Conservation (phyloP, 2,329 filamentous ascomycete genomes). For the Fusarium staphyleae region DNA sequence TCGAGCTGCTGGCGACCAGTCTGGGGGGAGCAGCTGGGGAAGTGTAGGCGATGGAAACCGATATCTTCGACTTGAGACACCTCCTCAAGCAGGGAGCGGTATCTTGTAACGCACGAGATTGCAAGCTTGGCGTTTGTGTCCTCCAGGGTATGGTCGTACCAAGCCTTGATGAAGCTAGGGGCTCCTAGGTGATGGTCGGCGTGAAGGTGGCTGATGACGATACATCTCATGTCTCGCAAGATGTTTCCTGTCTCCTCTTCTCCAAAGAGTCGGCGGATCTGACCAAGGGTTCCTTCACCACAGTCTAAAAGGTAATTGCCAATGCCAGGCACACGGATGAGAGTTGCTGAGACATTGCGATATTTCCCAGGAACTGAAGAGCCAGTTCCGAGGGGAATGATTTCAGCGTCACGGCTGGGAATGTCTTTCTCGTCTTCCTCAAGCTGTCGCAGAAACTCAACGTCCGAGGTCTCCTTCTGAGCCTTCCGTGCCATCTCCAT, state of each 20-base stretch:
- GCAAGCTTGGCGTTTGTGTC: conserved; percentile 58
- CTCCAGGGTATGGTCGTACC: conserved; percentile 66
- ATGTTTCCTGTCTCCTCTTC: conserved; percentile 71
- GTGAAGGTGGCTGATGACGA: conserved; percentile 96
- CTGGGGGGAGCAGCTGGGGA: conserved; percentile 41
- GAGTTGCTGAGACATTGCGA: conserved; percentile 89
- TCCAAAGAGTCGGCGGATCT: conserved; percentile 77
- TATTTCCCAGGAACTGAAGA: conserved; percentile 91
- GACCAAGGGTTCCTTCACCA: conserved; percentile 90
- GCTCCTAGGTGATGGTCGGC: conserved; percentile 95
- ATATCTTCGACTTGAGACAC: conserved; percentile 80
- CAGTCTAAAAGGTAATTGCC: conserved; percentile 93
- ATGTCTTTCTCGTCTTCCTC: conserved; percentile 67
- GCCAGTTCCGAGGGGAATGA: conserved; percentile 89
- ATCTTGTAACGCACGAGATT: conserved; percentile 73
- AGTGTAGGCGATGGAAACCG: conserved; percentile 64
- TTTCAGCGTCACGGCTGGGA: conserved; percentile 77
- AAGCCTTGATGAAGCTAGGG: conserved; percentile 80
- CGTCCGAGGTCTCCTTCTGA: conserved; percentile 49
- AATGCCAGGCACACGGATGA: conserved; percentile 81
- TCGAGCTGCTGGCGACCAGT: conserved; percentile 47
- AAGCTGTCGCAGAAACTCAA: conserved; percentile 57
- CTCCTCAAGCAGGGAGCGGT: conserved; percentile 80
- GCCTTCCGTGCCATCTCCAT: conserved; percentile 60
- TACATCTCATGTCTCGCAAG: conserved; percentile 77